Percentiles rank a stretch among this genome's conserved stretches.
Conservation (phyloP, 2,329 filamentous ascomycete genomes). For the Onygenales sp. region DNA sequence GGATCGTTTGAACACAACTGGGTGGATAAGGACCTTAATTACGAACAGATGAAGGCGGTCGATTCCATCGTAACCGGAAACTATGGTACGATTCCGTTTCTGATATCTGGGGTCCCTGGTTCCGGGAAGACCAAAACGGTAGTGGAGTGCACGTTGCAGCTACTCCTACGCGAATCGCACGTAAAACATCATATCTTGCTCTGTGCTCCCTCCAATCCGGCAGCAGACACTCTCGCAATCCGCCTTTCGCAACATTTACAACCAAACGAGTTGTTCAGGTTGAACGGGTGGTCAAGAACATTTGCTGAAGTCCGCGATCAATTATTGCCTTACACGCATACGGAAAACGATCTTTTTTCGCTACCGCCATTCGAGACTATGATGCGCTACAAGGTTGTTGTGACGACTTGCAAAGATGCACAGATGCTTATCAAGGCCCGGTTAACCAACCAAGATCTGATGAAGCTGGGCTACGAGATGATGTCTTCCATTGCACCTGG, state of each 20-base stretch:
- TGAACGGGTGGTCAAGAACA: constrained; percentile 31
- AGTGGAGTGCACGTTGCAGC: constrained; percentile 33
- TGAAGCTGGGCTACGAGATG: constrained; percentile 25
- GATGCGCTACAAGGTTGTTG: constrained; percentile 33
- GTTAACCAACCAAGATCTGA: constrained; percentile 34
- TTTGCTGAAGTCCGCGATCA: constrained; percentile 34
- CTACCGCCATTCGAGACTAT: constrained; percentile 30
- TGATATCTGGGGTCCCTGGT: constrained; percentile 42
- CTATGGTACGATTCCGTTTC: constrained; percentile 38
- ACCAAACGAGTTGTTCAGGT: constrained; percentile 30
- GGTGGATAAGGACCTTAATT: constrained; percentile 36
- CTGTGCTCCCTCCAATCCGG: constrained; percentile 38
- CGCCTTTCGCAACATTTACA: constrained; percentile 28
- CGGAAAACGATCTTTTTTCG: constrained; percentile 31
- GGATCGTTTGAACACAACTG: constrained; percentile 24
- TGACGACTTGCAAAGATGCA: constrained; percentile 34
- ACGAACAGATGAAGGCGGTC: constrained; percentile 39
- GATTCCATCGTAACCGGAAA: constrained; percentile 30
- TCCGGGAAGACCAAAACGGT: constrained; percentile 45
- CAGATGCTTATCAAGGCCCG: constrained; percentile 33
- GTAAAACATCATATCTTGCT: constrained; percentile 28
- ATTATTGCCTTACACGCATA: constrained; percentile 29
- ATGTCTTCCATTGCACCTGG: constrained; percentile 21
- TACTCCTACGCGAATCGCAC: constrained; percentile 10
- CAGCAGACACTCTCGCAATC: constrained; percentile 35